Conservation (phyloP, 768 basidiomycete species). For the Gelatoporia subvermispora region DNA sequence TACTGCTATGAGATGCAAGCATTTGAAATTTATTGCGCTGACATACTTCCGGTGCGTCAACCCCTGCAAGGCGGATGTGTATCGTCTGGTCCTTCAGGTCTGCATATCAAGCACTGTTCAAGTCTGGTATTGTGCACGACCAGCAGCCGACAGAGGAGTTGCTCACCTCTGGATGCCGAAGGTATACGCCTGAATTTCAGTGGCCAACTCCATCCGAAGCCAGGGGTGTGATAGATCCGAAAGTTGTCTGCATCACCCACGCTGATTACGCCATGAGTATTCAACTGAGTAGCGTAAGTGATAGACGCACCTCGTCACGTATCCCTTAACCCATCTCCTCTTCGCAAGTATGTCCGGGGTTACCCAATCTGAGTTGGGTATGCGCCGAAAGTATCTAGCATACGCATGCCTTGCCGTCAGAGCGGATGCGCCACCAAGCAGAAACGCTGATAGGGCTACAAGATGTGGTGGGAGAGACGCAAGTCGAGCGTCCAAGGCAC, state of each 20-base stretch:
- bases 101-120: constrained; percentile 20
- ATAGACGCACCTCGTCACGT: constrained; percentile 64
- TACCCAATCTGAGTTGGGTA: constrained; percentile 65
- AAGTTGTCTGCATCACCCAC: constrained; percentile 90
- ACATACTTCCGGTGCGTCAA: constrained; percentile 87
- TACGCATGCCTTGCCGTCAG: constrained; percentile 41
- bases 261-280: constrained; percentile 29
- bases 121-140: neutral
- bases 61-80: constrained; percentile 83
- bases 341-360: constrained; percentile 55
- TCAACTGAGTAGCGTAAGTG: neutral
- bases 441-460: constrained; percentile 31
- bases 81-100: constrained; percentile 79
- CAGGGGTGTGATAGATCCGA: constrained; percentile 80
- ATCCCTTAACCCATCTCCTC: constrained; percentile 69
- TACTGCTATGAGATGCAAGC: neutral
- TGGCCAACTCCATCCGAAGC: constrained; percentile 69
- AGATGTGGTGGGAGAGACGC: constrained; percentile 8
- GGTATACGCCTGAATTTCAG: constrained; percentile 68
- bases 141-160: neutral
- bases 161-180: constrained; percentile 46
- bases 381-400: constrained; percentile 50
- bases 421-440: constrained; percentile 18
- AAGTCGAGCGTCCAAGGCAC: neutral
- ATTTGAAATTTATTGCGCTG: too few relatives aligned